These are phyloP conservation scores for Arthrobotrys sinensis DNA, from an alignment of 2,329 filamentous ascomycete genomes.

Conservation along the genomic window DNA sequence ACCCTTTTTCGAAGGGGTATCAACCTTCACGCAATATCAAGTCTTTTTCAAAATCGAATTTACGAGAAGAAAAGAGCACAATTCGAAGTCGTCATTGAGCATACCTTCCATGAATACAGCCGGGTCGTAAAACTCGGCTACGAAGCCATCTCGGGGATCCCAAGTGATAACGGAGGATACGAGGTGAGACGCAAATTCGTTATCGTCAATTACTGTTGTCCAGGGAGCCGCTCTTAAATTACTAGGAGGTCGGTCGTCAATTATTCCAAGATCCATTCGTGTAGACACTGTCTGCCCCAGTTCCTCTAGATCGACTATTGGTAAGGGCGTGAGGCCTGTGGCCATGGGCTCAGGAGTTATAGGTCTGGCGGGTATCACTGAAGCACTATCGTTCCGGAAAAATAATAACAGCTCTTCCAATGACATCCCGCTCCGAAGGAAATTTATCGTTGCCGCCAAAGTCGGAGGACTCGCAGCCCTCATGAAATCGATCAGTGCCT, in stretches of 20 bases:
- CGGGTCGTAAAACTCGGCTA: neutral
- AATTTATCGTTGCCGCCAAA: neutral
- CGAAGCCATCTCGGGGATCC: neutral
- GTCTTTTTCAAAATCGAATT: neutral
- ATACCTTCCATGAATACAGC: constrained; percentile 15
- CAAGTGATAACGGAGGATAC: constrained; percentile 17
- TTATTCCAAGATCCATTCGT: neutral
- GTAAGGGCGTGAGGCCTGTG: neutral
- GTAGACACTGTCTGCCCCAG: neutral
- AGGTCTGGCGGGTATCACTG: neutral
- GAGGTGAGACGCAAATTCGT: constrained; percentile 15
- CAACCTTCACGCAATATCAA: constrained; percentile 2
- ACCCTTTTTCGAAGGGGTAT: neutral
- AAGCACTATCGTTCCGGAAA: constrained; percentile 3
- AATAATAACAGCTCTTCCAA: constrained; percentile 4
- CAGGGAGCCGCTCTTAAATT: constrained; percentile 12
- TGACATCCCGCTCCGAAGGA: neutral
- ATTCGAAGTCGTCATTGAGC: neutral
- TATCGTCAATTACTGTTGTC: constrained; percentile 1
- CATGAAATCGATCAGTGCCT: constrained; percentile 3
- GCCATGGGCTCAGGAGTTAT: neutral
- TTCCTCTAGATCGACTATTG: neutral
- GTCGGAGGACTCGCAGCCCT: neutral
- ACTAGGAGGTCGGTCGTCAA: constrained; percentile 9
- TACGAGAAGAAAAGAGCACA: neutral